phyloP scores from a whole-genome alignment of 805 yeast genomes.

The Suhomyces canberraensis region DNA sequence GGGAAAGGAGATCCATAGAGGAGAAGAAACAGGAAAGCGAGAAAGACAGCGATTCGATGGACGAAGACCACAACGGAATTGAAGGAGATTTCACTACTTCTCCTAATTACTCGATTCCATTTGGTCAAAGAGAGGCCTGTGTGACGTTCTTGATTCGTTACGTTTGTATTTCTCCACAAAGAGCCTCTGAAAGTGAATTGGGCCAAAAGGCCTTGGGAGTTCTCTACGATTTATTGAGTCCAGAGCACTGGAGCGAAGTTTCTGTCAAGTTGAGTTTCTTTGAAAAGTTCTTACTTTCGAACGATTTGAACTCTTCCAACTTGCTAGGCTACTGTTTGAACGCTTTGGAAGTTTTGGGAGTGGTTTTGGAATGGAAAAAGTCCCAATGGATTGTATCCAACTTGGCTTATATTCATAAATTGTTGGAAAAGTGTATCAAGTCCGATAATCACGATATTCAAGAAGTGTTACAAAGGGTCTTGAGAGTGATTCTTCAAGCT shows the following conservation, averaged over 20 bases:
- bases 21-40: conserved; percentile 14
- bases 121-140: conserved; percentile 82
- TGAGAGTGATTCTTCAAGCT: conserved; percentile 66
- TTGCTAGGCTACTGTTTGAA: conserved; percentile 79
- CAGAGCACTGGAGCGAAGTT: conserved; percentile 82
- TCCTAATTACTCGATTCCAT: conserved; percentile 58
- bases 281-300: conserved; percentile 78
- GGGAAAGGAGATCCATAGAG: conserved; percentile 64
- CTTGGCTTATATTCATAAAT: conserved; percentile 61
- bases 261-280: conserved; percentile 83
- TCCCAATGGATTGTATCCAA: conserved; percentile 77
- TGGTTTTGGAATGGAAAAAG: conserved; percentile 75
- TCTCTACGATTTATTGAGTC: conserved; percentile 66
- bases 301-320: conserved; percentile 68
- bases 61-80: conserved; percentile 11
- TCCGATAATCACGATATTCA: conserved; percentile 86
- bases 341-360: conserved; percentile 84
- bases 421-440: conserved; percentile 76
- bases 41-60: conserved; percentile 18
- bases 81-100: conserved; percentile 38
- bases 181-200: conserved; percentile 78
- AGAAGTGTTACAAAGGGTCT: conserved; percentile 73
- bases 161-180: conserved; percentile 79
- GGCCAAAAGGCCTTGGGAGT: conserved; percentile 82
- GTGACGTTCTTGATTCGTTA: conserved; percentile 84